phyloP scores from a whole-genome alignment of 768 basidiomycete species.

The Chalciporus piperatus region DNA sequence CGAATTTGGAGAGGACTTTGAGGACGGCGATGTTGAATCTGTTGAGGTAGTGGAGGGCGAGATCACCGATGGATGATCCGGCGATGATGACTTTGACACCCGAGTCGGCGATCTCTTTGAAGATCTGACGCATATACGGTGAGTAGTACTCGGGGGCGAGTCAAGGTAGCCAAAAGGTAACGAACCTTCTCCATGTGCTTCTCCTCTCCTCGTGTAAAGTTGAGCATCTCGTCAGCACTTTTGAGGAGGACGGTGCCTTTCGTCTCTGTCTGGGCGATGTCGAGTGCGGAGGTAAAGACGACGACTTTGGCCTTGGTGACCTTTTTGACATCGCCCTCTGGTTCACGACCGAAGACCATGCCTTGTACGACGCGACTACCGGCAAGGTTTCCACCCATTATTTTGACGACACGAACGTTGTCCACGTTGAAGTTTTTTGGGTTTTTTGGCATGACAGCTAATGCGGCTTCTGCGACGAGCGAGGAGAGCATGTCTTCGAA shows the following conservation, averaged over 20 bases:
- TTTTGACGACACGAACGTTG: conserved; percentile 97
- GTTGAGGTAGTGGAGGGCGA: conserved; percentile 96
- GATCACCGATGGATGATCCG: conserved; percentile 90
- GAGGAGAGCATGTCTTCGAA: conserved; percentile 78
- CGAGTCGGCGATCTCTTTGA: conserved; percentile 95
- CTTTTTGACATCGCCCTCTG: conserved; percentile 88
- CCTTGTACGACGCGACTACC: conserved; percentile 88
- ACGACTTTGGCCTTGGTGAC: conserved; percentile 87
- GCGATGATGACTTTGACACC: conserved; percentile 94
- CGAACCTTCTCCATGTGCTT: conserved; percentile 88
- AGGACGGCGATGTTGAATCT: conserved; percentile 90
- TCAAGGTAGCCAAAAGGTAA: background rate
- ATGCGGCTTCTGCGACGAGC: conserved; percentile 90
- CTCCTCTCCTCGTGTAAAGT: conserved; percentile 95
- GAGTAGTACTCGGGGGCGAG: background rate
- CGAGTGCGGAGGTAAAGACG: conserved; percentile 90
- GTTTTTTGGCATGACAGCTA: conserved; percentile 87
- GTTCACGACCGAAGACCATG: conserved; percentile 97
- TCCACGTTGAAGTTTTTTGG: conserved; percentile 96
- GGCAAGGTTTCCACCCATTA: conserved; percentile 89
- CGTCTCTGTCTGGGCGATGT: conserved; percentile 95
- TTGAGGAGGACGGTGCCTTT: conserved; percentile 97
- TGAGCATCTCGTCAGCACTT: conserved; percentile 94
- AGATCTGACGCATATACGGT: conserved; percentile 53
- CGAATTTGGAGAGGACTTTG: conserved; percentile 97